Evolutionary conservation across 768 basidiomycete species (phyloP).

Genomic region (Leucocoprinus leucothites): DNA sequence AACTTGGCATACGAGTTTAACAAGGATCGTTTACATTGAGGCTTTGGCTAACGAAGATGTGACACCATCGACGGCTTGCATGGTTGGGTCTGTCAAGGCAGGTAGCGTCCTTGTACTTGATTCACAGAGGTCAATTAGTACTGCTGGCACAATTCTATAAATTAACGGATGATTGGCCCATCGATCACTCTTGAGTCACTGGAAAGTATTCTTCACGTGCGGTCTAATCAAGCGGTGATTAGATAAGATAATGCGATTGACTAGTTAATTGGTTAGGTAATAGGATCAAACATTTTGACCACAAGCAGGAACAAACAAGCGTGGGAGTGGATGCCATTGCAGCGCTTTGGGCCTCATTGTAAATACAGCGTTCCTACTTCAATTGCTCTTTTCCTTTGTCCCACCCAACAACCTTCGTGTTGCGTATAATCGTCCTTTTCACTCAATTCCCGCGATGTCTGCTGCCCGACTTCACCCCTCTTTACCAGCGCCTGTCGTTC

Average conservation of each 20-base stretch:
- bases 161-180: not conserved
- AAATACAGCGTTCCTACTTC: constrained; percentile 20
- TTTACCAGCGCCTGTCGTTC: constrained; percentile 71
- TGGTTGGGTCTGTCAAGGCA: too few relatives aligned
- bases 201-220: too few relatives aligned
- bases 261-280: too few relatives aligned
- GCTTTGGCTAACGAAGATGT: not conserved
- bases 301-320: constrained; percentile 23
- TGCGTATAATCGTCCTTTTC: constrained; percentile 16
- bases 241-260: constrained; percentile 5
- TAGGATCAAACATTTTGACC: too few relatives aligned
- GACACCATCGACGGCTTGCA: not conserved
- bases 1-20: not conserved
- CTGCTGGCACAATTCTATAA: constrained; percentile 2
- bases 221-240: constrained; percentile 4
- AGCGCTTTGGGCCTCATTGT: constrained; percentile 30
- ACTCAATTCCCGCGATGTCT: constrained; percentile 7
- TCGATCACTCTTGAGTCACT: constrained; percentile 1
- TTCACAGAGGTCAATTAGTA: not conserved
- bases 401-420: constrained; percentile 14
- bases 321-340: constrained; percentile 24
- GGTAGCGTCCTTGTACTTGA: too few relatives aligned
- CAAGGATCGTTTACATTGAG: not conserved
- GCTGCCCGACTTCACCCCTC: constrained; percentile 40
- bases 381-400: constrained; percentile 14